Evolutionary conservation across 129 eudicot species (phyloP).

Genomic region (Chrysanthemum lavandulifolium): DNA sequence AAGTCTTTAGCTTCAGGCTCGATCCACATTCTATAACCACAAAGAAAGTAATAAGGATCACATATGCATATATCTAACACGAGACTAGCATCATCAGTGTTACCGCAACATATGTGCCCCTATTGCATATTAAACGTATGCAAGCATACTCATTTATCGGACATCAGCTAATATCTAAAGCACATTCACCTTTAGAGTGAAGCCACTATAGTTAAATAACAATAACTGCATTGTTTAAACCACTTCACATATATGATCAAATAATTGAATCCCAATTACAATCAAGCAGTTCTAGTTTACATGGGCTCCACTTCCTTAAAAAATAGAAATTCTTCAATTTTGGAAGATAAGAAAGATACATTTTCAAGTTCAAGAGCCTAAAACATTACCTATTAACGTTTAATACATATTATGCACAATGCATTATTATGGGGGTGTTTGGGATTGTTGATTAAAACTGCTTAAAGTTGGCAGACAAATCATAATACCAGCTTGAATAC

Average conservation of each 20-base stretch:
- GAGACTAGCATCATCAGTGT: background rate
- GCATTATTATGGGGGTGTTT: background rate
- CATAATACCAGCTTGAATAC: background rate
- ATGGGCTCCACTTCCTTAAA: too few relatives aligned
- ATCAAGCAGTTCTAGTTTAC: too few relatives aligned
- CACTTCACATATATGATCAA: too few relatives aligned
- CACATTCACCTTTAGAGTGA: too few relatives aligned
- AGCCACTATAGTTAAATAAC: too few relatives aligned
- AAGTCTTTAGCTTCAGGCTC: conserved; percentile 75
- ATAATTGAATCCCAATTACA: too few relatives aligned
- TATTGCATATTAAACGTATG: too few relatives aligned
- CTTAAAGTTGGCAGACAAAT: background rate
- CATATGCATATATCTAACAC: background rate
- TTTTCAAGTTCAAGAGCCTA: background rate
- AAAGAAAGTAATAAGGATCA: conserved; percentile 4
- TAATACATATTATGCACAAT: background rate
- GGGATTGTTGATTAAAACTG: background rate
- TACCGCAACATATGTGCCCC: background rate
- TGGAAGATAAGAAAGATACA: background rate
- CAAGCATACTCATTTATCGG: too few relatives aligned
- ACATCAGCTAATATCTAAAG: too few relatives aligned
- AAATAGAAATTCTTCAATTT: too few relatives aligned
- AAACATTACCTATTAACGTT: conserved; percentile 3
- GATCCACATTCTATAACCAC: conserved; percentile 62
- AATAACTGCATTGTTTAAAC: too few relatives aligned